Evolutionary conservation across 2,329 filamentous ascomycete genomes (phyloP), one percentile per base, ranked within the genome.

Genomic region (Talaromyces sp.): DNA sequence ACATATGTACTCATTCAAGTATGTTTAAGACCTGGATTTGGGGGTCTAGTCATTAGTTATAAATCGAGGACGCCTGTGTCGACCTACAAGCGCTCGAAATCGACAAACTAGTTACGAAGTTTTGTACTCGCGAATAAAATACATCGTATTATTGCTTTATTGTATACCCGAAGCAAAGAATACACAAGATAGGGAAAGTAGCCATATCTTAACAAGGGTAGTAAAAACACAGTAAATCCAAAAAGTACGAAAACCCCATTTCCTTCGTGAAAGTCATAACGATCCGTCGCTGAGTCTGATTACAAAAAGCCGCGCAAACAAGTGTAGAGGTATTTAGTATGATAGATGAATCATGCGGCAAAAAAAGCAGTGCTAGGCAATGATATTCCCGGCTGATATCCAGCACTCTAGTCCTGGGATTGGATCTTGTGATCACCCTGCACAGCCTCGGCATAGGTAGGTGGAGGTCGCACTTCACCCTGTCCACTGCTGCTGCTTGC

Each of bases 371-470:
- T 19, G 10, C 7, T 3, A 19, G 4, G 8, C 8, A 19, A 39
- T 4, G 20, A 7, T 7, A 17, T 35, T 33, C 27, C 32, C 29
- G 4, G 17, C 19, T 24, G 27, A 41, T 14, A 8, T 30, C 22
- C 10, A 8, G 9, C 19, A 35, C 32, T 24, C 70, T 79, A 86
- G 55, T 86, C 81, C 52, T 82, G 79, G 16, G 74, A 81, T 80
- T 97, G 94, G 46, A 97, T 81, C 82, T 97, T 97, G 75, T 97
- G 77, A 69, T 97, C 93, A 1, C 90, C 91, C 65, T 87, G 87
- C 54, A 97, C 87, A 43, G 91, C 93, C 75, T 97, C 90, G 14
- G 89, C 88, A 72, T 97, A 97, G n/a, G 49, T 52, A 19, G 49
- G 49, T n/a, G 13, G 88, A 90, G 3, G 94, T 93, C 37, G 93